phyloP scores from a whole-genome alignment of 2,329 filamentous ascomycete genomes.

The Trichoderma arundinaceum region DNA sequence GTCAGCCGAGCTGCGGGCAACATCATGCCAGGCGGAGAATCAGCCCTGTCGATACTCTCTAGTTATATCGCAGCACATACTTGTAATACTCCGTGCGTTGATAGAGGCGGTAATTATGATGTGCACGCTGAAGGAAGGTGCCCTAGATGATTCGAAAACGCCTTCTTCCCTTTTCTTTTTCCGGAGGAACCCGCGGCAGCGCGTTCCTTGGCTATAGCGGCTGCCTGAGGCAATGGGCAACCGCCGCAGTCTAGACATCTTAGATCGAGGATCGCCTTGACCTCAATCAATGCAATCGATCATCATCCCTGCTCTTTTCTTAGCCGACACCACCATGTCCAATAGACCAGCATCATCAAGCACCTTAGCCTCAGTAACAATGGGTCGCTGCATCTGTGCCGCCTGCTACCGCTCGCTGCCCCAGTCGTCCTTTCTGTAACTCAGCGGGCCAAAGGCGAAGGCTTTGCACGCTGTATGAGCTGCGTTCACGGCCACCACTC shows the following conservation, averaged over 20 bases:
- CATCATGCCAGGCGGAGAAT: background rate
- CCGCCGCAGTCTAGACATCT: background rate
- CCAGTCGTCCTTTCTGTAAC: background rate
- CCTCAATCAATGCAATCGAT: background rate
- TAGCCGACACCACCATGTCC: background rate
- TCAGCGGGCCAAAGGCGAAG: constrained; percentile 25
- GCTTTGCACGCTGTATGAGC: constrained; percentile 29
- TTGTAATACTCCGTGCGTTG: too few relatives aligned
- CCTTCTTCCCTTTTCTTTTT: too few relatives aligned
- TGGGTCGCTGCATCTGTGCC: background rate
- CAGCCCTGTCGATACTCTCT: background rate
- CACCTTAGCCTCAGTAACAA: background rate
- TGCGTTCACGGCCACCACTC: constrained; percentile 33
- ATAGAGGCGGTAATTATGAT: background rate
- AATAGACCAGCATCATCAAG: background rate
- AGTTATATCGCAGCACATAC: background rate
- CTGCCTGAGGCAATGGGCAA: too few relatives aligned
- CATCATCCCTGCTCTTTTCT: background rate
- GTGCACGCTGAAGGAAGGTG: background rate
- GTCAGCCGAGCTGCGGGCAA: constrained; percentile 3
- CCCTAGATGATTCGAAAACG: too few relatives aligned
- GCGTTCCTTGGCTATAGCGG: too few relatives aligned
- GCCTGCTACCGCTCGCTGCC: background rate
- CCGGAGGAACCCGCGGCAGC: too few relatives aligned
- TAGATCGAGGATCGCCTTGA: background rate